Evolutionary conservation across 192 early-diverging fungal species (phyloP).

Genomic region (Coemansia sp.): DNA sequence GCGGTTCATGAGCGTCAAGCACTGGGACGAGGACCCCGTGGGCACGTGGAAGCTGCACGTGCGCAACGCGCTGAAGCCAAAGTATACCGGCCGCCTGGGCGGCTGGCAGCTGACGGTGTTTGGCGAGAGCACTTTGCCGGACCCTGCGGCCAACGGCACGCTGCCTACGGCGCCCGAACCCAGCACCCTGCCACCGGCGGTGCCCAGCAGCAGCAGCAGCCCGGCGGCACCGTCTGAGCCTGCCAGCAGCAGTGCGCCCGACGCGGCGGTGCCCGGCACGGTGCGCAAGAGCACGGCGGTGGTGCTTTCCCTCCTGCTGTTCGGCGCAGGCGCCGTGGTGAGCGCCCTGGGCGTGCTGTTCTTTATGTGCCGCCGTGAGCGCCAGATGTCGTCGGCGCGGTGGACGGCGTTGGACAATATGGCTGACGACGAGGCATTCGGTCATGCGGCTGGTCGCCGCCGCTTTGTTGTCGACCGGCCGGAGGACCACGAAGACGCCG

Average conservation of each 20-base stretch:
- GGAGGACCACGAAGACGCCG: conserved; percentile 33
- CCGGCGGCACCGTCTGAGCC: background rate
- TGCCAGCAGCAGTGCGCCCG: background rate
- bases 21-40: conserved; percentile 90
- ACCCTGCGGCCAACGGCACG: conserved; percentile 11
- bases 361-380: conserved; percentile 40
- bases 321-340: conserved; percentile 19
- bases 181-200: background rate
- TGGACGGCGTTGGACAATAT: conserved; percentile 37
- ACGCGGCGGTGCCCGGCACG: background rate
- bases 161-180: conserved; percentile 6
- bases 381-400: conserved; percentile 28
- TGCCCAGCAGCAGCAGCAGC: background rate
- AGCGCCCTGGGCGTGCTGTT: conserved; percentile 32
- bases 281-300: conserved; percentile 16
- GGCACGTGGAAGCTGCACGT: conserved; percentile 79
- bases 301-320: conserved; percentile 22
- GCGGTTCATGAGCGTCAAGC: conserved; percentile 95
- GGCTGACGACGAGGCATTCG: conserved; percentile 19
- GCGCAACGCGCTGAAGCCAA: conserved; percentile 59
- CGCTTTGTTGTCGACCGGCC: conserved; percentile 6
- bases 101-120: conserved; percentile 70
- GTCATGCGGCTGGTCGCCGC: conserved; percentile 3
- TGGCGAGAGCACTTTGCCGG: conserved; percentile 58
- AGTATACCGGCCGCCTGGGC: conserved; percentile 56